phyloP scores from a whole-genome alignment of 495 filamentous ascomycete genomes.

The Entonaema liquescens region DNA sequence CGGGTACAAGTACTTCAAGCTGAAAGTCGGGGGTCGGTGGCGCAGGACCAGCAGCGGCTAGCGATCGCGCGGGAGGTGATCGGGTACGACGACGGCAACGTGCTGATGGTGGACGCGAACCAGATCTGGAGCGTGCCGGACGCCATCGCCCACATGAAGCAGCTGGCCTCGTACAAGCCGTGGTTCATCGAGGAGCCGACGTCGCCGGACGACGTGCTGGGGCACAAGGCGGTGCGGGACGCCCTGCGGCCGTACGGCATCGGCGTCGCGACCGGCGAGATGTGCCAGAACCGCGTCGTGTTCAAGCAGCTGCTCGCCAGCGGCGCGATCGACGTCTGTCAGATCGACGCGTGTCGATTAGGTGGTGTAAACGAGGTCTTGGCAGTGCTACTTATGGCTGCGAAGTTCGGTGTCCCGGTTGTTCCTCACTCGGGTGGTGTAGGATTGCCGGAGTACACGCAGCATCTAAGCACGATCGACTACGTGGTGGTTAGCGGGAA shows the following conservation, averaged over 20 bases:
- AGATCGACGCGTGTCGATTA: conserved; percentile 90
- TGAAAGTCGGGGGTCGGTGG: conserved; percentile 84
- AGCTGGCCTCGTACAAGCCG: conserved; percentile 84
- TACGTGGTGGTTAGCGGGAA: conserved; percentile 89
- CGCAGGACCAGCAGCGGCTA: conserved; percentile 73
- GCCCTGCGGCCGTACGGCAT: conserved; percentile 78
- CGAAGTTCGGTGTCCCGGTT: conserved; percentile 83
- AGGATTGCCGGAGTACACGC: conserved; percentile 91
- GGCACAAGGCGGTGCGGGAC: conserved; percentile 83
- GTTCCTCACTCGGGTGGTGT: conserved; percentile 92
- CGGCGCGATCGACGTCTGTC: conserved; percentile 85
- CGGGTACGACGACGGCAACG: conserved; percentile 85
- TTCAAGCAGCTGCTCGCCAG: conserved; percentile 90
- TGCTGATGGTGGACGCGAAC: conserved; percentile 95
- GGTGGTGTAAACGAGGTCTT: conserved; percentile 94
- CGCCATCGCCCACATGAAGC: conserved; percentile 86
- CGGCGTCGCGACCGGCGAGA: conserved; percentile 92
- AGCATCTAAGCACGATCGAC: conserved; percentile 93
- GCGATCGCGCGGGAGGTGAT: conserved; percentile 81
- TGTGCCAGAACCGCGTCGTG: conserved; percentile 94
- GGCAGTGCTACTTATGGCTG: conserved; percentile 88
- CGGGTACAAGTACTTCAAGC: conserved; percentile 90
- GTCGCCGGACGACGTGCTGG: conserved; percentile 88
- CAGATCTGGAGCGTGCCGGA: conserved; percentile 94
- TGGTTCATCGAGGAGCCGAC: conserved; percentile 99